Percentiles rank a stretch among this genome's conserved stretches.
Evolutionary conservation across 2,329 filamentous ascomycete genomes (phyloP).

Genomic region (Trichoderma brevicompactum): DNA sequence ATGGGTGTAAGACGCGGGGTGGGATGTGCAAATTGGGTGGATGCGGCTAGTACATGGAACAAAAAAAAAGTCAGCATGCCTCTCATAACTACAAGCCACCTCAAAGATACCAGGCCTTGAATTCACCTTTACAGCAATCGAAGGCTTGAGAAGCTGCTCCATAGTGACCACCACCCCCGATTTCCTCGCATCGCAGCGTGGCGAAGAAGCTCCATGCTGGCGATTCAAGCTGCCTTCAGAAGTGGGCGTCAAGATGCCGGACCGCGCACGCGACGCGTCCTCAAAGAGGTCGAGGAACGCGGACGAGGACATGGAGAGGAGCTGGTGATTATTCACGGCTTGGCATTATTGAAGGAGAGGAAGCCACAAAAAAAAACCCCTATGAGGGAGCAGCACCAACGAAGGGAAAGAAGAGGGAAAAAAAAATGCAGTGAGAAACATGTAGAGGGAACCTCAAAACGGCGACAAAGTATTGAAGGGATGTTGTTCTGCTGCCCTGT

Average conservation of each 20-base stretch:
- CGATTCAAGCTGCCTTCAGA: conserved; percentile 47
- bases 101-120: not conserved
- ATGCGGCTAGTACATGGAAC: conserved; percentile 51
- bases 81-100: too few species aligned
- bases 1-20: conserved; percentile 60
- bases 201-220: conserved; percentile 38
- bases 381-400: conserved; percentile 6
- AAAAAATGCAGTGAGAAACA: not conserved
- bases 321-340: conserved; percentile 32
- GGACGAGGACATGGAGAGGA: conserved; percentile 42
- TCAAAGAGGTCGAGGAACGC: conserved; percentile 38
- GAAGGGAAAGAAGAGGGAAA: not conserved
- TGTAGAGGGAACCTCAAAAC: not conserved
- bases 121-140: conserved; percentile 58
- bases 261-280: conserved; percentile 57
- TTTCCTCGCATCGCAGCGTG: conserved; percentile 43
- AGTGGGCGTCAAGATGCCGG: conserved; percentile 48
- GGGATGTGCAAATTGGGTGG: conserved; percentile 57
- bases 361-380: too few species aligned
- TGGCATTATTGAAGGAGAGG: conserved; percentile 21
- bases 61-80: not conserved
- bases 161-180: conserved; percentile 48
- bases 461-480: conserved; percentile 14
- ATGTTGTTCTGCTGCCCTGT: conserved; percentile 23
- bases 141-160: conserved; percentile 56